Percentiles rank a stretch among this genome's conserved stretches.
These are phyloP conservation scores for Penicillium concentricum DNA, from an alignment of 2,329 filamentous ascomycete genomes.

Conservation along the genomic window DNA sequence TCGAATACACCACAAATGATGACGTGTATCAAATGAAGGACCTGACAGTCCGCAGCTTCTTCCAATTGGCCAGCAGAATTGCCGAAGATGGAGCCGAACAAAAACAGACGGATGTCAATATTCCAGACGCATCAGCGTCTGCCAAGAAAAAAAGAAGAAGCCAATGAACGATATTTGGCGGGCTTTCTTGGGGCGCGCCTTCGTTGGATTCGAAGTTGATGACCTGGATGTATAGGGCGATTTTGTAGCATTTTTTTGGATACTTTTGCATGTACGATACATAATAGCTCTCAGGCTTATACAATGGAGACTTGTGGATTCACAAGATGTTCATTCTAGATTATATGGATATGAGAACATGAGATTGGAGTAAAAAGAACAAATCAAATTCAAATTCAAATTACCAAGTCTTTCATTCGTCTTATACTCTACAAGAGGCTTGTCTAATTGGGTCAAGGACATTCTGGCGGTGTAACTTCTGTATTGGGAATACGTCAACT, in stretches of 20 bases:
- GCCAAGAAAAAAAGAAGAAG: conserved; percentile 33
- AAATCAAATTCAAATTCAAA: background rate
- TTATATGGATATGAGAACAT: background rate
- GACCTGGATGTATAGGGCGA: conserved; percentile 53
- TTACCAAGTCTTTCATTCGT: background rate
- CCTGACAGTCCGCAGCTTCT: conserved; percentile 77
- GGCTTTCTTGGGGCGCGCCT: conserved; percentile 74
- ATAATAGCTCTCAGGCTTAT: background rate
- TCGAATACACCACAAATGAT: conserved; percentile 86
- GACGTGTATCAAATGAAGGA: conserved; percentile 72
- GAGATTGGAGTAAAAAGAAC: background rate
- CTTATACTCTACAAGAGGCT: too few species aligned
- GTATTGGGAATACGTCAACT: too few species aligned
- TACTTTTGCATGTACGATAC: background rate
- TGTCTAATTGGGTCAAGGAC: too few species aligned
- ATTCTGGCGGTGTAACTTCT: too few species aligned
- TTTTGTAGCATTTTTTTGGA: conserved; percentile 4
- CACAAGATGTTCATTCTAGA: background rate
- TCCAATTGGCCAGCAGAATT: conserved; percentile 78
- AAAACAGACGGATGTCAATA: conserved; percentile 13
- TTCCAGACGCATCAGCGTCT: conserved; percentile 19
- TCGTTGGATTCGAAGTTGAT: conserved; percentile 69
- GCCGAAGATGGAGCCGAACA: conserved; percentile 47
- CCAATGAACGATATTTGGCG: conserved; percentile 67
- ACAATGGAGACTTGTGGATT: background rate